Conservation (phyloP, 768 basidiomycete genomes). For the Serendipita sp. region DNA sequence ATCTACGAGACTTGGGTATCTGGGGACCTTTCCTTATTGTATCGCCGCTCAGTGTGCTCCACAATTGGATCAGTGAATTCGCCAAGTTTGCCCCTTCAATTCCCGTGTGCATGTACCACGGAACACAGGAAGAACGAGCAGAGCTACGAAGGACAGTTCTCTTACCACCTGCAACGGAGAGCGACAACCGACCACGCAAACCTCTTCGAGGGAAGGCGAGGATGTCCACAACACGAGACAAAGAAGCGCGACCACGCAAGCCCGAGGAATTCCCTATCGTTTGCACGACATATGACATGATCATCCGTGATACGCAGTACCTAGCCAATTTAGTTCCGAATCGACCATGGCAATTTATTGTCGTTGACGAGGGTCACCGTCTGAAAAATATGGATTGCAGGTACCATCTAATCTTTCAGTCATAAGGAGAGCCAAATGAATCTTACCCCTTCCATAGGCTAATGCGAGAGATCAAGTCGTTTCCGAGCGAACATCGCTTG, state of each 20-base stretch:
- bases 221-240: constrained; percentile 10
- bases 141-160: constrained; percentile 46
- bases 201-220: constrained; percentile 1
- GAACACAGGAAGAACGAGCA: constrained; percentile 62
- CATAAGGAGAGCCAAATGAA: constrained; percentile 3
- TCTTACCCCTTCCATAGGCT: constrained; percentile 23
- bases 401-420: constrained; percentile 15
- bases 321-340: constrained; percentile 32
- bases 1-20: constrained; percentile 61
- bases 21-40: constrained; percentile 71
- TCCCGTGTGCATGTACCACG: constrained; percentile 83
- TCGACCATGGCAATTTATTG: constrained; percentile 68
- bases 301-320: constrained; percentile 63
- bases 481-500: constrained; percentile 69
- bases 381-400: constrained; percentile 89
- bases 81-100: constrained; percentile 80
- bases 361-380: constrained; percentile 91
- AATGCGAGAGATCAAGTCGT: constrained; percentile 79
- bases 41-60: constrained; percentile 81
- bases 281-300: constrained; percentile 84
- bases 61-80: constrained; percentile 84
- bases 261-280: constrained; percentile 16
- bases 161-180: constrained; percentile 1
- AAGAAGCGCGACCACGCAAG: constrained; percentile 14
- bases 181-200: neutral